These are phyloP conservation scores for Fusarium piperis DNA, from an alignment of 2,329 filamentous ascomycete genomes.

Conservation along the genomic window DNA sequence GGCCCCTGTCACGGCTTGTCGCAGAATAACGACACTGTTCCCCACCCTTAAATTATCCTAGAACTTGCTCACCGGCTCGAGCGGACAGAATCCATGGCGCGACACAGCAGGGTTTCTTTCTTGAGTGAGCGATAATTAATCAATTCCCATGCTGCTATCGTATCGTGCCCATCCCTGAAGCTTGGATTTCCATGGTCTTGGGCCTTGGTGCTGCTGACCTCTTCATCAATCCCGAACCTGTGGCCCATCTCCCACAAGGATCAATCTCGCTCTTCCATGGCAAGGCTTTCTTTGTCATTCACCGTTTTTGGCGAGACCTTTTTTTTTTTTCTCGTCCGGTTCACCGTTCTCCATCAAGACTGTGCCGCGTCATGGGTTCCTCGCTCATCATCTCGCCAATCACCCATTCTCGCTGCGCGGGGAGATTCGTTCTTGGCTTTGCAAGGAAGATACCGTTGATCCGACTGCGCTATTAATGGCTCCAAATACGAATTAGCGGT, in stretches of 20 bases:
- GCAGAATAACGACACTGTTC: slow-evolving; percentile 30
- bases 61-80: neutral
- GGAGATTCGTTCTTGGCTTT: slow-evolving; percentile 18
- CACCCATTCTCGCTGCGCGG: slow-evolving; percentile 1
- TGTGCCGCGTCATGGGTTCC: slow-evolving; percentile 19
- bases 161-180: neutral
- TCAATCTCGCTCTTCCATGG: neutral
- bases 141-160: neutral
- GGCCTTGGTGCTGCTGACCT: neutral
- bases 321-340: slow-evolving; percentile 3
- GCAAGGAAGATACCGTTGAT: slow-evolving; percentile 1
- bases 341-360: slow-evolving; percentile 8
- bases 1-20: slow-evolving; percentile 27
- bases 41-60: slow-evolving; percentile 17
- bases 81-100: slow-evolving; percentile 8
- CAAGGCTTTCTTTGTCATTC: neutral
- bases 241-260: slow-evolving; percentile 14
- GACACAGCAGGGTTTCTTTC: neutral
- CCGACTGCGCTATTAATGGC: neutral
- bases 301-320: neutral
- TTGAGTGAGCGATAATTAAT: neutral
- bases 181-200: neutral
- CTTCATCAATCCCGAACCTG: slow-evolving; percentile 25
- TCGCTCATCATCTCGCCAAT: slow-evolving; percentile 25
- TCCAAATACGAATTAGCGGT: neutral